Base-by-base conservation (phyloP, 2,329 filamentous ascomycete species). In the Huntiella moniliformis region DNA sequence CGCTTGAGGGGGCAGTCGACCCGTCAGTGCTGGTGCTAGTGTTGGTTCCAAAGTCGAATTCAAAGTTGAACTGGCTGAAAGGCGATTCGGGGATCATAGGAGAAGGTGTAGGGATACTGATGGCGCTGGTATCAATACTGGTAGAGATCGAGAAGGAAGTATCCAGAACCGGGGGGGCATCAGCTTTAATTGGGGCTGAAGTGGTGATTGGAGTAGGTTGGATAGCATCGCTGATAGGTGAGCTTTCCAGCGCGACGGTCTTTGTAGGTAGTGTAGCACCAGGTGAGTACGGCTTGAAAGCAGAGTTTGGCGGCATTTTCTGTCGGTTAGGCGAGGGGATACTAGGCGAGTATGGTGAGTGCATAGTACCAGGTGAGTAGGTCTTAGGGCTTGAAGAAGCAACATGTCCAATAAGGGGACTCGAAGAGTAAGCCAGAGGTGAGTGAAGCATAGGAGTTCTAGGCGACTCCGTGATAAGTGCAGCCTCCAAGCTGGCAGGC, bases 41-140 rank as follows among this genome's bases (percentile, higher is more conserved):
- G 7, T 33, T 44, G 1, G 36, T 44, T 2, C 43, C 43, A 38
- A 49, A 33, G 31, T 49, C 43, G 38, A 49, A 49, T 22, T 49
- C 47, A 22, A 49, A 49, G 5, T 49, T 49, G 33, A 49, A 49
- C 31, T 49, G 47, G 31, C 47, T 49, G 15, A 49, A 49, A 5
- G 47, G 43, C 17, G 47, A 49, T 16, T 49, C 47, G 3, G 47
- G 44, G 4, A 46, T 38, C 28, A 46, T 18, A 2, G 47, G 47
- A 3, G 47, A 45, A 3, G 13, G 15, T 5, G 45, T 38, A 10
- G 33, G 11, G 12, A 33, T 18, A 22, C 28, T 18, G 28, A 13
- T 15, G 36, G 39, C 7, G 13, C 17, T 6, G n/a, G 45, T 42
- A 8, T 38, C 32, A 11, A 34, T 7, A 15, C 31, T 10, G 17